Evolutionary conservation across 148 eudicot genomes (phyloP).

Genomic region (Dysphania ambrosioides): DNA sequence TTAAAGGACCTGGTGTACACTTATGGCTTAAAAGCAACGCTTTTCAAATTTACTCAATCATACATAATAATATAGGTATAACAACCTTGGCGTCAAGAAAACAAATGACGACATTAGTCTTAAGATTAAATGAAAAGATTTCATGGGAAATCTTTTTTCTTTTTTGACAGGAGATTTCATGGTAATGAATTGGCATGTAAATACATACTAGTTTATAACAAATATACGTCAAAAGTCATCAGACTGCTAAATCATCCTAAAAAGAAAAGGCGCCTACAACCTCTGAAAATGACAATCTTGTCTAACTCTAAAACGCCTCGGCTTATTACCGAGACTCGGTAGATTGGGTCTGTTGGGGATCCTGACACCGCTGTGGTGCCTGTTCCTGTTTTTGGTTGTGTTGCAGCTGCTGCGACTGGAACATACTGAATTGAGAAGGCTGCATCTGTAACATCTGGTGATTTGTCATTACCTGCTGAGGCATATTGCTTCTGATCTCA

Average conservation of each 20-base stretch:
- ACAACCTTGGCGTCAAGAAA: background rate
- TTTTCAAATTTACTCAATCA: background rate
- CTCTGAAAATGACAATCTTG: background rate
- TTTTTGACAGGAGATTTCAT: no score
- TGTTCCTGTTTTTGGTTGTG: slow-evolving; percentile 11
- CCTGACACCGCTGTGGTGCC: slow-evolving; percentile 10
- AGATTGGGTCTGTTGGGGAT: slow-evolving; percentile 8
- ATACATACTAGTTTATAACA: slow-evolving; percentile 9
- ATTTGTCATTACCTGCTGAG: slow-evolving; percentile 20
- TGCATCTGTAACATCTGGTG: slow-evolving; percentile 23
- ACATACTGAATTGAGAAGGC: slow-evolving; percentile 12
- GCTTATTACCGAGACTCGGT: slow-evolving; percentile 13
- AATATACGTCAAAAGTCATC: no score
- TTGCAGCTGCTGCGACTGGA: slow-evolving; percentile 16
- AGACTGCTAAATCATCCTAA: background rate
- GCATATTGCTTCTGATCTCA: slow-evolving; percentile 22
- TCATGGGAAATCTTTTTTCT: no score
- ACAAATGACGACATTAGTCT: slow-evolving; percentile 5
- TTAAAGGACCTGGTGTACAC: no score
- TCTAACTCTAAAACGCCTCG: slow-evolving; percentile 4
- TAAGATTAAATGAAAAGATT: slow-evolving; percentile 29
- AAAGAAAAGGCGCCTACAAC: slow-evolving; percentile 4
- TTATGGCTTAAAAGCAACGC: no score
- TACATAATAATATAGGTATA: no score
- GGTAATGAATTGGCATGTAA: background rate